Percentiles rank a stretch among this genome's conserved stretches.
Evolutionary conservation across 371 early-diverging fungal genomes (phyloP).

Genomic region (Mucor saturninus): DNA sequence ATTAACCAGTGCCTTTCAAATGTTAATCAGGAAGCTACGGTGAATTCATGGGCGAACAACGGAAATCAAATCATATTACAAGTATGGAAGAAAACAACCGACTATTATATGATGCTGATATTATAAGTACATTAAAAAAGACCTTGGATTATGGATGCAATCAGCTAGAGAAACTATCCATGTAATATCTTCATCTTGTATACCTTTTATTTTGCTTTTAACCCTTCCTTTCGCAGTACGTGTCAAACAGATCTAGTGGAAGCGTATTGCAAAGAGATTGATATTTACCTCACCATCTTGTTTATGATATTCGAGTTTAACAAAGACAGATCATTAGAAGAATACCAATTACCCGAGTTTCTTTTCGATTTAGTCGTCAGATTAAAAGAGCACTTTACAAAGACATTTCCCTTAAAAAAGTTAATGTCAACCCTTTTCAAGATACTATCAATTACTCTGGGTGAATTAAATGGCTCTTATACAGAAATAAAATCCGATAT

Average conservation of each 20-base stretch:
- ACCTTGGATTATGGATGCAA: constrained; percentile 51
- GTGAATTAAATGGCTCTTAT: constrained; percentile 53
- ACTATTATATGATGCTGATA: constrained; percentile 51
- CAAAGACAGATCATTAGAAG: constrained; percentile 40
- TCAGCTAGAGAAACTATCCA: constrained; percentile 23
- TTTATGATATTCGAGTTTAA: constrained; percentile 61
- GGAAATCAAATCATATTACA: background rate
- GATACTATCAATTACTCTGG: constrained; percentile 65
- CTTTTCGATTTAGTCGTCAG: constrained; percentile 70
- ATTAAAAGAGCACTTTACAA: constrained; percentile 72
- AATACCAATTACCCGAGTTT: constrained; percentile 49
- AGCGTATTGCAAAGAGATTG: constrained; percentile 59
- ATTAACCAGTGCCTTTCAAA: background rate
- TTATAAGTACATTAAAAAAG: constrained; percentile 52
- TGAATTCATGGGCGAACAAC: background rate
- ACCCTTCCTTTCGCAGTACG: background rate
- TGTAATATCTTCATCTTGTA: constrained; percentile 4
- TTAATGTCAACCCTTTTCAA: constrained; percentile 74
- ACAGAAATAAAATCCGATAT: constrained; percentile 51
- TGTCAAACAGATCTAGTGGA: constrained; percentile 8
- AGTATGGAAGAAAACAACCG: constrained; percentile 55
- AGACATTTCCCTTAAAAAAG: constrained; percentile 84
- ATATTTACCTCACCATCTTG: constrained; percentile 62
- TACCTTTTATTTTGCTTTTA: background rate
- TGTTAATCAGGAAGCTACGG: constrained; percentile 3